Evolutionary conservation across 352 stramenopile genomes (phyloP), one percentile per base, ranked within the genome.

Genomic region (Blastocystis sp.): DNA sequence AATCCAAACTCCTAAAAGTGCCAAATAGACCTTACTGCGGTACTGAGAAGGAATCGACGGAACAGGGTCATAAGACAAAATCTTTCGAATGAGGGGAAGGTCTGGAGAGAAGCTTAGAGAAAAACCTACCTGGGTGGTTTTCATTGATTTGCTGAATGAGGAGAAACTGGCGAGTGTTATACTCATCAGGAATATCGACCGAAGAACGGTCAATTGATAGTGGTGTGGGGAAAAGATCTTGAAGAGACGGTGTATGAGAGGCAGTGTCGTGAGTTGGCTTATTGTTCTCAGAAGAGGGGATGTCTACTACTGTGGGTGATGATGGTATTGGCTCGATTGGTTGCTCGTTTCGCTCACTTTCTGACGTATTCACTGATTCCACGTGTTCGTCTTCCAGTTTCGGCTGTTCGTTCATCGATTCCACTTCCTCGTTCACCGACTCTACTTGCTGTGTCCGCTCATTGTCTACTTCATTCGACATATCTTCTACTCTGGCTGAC

Each of bases 161-260:
- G 11, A 81, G 50, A 26, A 81, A 81, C 7, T 62, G 70, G 2
- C 70, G 70, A 4, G 70, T 81, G 24, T 81, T 81, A 8, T 24
- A 13, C 9, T 81, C 70, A 6, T 81, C 70, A 41, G 70, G 70
- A 26, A 81, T 41, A 24, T 24, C 18, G n/a, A 26, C 24, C 26
- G 70, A 39, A 41, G 45, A 65, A 47, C 43, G 39, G 20, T 13
- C 16, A 20, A 63, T 45, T 11, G 37, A 62, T 3, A 41, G 2
- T 7, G 70, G 53, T 18, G 24, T 47, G 2, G 70, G 55, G 50
- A 63, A 62, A 4, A 81, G 70, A 2, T 81, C 70, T 8, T 62
- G 43, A 24, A 62, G 13, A 34, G 70, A 78, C 34, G 26, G 66
- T 37, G 26, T 37, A 39, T 18, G 34, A 47, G 66, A 45, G 45